Evolutionary conservation across 2,329 filamentous ascomycete species (phyloP).

Genomic region (Arachnopeziza araneosa): DNA sequence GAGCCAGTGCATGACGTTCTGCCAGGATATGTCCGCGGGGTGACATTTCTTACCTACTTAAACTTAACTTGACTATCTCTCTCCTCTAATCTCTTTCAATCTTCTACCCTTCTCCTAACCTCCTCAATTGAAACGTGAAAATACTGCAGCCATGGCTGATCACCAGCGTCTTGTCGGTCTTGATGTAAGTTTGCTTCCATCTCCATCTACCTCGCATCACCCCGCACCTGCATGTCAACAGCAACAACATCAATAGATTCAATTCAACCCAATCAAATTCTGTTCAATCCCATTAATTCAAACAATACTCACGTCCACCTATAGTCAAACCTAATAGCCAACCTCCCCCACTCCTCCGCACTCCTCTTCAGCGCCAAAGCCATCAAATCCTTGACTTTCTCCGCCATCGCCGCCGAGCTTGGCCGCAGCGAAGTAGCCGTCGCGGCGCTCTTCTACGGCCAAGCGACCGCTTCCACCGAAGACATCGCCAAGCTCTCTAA

Average conservation of each 20-base stretch:
- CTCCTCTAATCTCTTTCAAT: background rate
- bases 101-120: background rate
- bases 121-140: background rate
- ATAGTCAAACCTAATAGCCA: background rate
- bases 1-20: background rate
- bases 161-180: background rate
- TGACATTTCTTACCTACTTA: background rate
- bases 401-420: slow-evolving; percentile 66
- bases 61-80: background rate
- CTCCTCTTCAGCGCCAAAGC: slow-evolving; percentile 76
- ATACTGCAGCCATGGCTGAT: background rate
- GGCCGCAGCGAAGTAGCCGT: slow-evolving; percentile 82
- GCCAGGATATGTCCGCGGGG: background rate
- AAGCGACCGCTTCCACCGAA: slow-evolving; percentile 65
- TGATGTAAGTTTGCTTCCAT: background rate
- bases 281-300: too few relatives aligned
- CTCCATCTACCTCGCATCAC: background rate
- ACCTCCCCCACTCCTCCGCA: background rate
- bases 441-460: slow-evolving; percentile 87
- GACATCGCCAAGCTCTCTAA: slow-evolving; percentile 62
- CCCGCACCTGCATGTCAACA: background rate
- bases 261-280: too few relatives aligned
- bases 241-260: background rate
- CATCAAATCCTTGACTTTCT: slow-evolving; percentile 68
- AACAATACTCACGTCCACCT: background rate